phyloP scores from a whole-genome alignment of 768 basidiomycete species.

The Termitomyces sp. region DNA sequence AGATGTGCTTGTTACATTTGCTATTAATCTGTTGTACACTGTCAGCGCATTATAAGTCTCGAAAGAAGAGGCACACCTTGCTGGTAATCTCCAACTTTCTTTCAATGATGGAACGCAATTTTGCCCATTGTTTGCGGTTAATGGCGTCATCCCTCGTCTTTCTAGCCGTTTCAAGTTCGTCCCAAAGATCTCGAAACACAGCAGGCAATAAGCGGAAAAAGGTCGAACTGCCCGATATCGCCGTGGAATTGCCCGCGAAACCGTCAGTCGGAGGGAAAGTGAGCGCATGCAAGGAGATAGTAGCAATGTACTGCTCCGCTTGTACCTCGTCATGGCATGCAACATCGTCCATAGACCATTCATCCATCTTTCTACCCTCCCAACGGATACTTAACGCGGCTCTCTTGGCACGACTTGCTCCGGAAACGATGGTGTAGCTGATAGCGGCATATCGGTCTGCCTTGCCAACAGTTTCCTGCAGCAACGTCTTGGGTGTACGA shows the following conservation, averaged over 20 bases:
- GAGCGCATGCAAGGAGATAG: constrained; percentile 78
- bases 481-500: constrained; percentile 70
- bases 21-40: constrained; percentile 16
- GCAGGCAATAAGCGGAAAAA: constrained; percentile 81
- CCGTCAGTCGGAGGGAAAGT: constrained; percentile 62
- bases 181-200: constrained; percentile 87
- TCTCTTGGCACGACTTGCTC: constrained; percentile 70
- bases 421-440: constrained; percentile 62
- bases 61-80: constrained; percentile 32
- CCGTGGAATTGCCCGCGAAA: constrained; percentile 47
- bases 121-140: constrained; percentile 72
- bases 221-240: constrained; percentile 46
- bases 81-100: constrained; percentile 44
- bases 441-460: constrained; percentile 73
- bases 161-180: constrained; percentile 70
- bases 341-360: constrained; percentile 82
- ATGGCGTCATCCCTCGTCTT: constrained; percentile 56
- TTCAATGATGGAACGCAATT: constrained; percentile 59
- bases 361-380: constrained; percentile 53
- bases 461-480: constrained; percentile 67
- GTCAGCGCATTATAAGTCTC: constrained; percentile 1
- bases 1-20: constrained; percentile 18
- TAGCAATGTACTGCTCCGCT: constrained; percentile 89
- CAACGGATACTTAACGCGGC: constrained; percentile 72
- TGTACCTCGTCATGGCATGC: constrained; percentile 77